These are phyloP conservation scores for Hypoxylon sp. DNA, from an alignment of 2,329 filamentous ascomycete species.

Conservation along the genomic window DNA sequence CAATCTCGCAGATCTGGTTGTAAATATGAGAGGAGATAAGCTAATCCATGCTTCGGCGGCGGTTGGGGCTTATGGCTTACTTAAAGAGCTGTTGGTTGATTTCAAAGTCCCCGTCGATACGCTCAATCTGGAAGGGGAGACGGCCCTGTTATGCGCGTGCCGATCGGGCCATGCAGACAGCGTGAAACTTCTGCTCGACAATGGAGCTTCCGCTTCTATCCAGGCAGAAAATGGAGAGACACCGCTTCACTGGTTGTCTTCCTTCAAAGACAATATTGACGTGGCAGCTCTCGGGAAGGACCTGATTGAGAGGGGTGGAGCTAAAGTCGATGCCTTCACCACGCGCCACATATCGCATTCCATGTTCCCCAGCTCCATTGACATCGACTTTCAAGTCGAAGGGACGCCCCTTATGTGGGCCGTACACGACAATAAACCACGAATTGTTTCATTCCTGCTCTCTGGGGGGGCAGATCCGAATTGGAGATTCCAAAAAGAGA, in stretches of 20 bases:
- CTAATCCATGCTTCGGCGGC: slow-evolving; percentile 4
- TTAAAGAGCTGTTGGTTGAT: slow-evolving; percentile 2
- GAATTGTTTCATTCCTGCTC: slow-evolving; percentile 5
- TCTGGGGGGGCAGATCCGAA: slow-evolving; percentile 10
- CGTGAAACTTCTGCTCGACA: slow-evolving; percentile 11
- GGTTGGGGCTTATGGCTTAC: background rate
- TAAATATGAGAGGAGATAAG: slow-evolving; percentile 6
- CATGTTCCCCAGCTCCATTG: background rate
- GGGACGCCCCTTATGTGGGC: slow-evolving; percentile 9
- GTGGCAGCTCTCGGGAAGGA: background rate
- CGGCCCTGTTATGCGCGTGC: slow-evolving; percentile 1
- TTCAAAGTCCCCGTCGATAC: slow-evolving; percentile 1
- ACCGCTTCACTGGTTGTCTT: slow-evolving; percentile 4
- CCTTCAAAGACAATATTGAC: slow-evolving; percentile 4
- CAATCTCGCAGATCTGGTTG: background rate
- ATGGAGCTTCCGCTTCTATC: slow-evolving; percentile 6
- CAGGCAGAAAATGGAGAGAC: slow-evolving; percentile 5
- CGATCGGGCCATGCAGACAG: background rate
- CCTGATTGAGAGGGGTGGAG: background rate
- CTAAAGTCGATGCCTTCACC: slow-evolving; percentile 8
- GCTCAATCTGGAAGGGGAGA: slow-evolving; percentile 2
- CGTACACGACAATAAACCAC: slow-evolving; percentile 3
- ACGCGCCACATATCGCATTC: slow-evolving; percentile 9
- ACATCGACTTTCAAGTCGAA: slow-evolving; percentile 6
- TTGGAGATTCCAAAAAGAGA: background rate